A percentile compares a stretch with the other conserved stretches of the same genome.
Conservation (phyloP, 495 filamentous ascomycete genomes). For the Rostrohypoxylon terebratum region DNA sequence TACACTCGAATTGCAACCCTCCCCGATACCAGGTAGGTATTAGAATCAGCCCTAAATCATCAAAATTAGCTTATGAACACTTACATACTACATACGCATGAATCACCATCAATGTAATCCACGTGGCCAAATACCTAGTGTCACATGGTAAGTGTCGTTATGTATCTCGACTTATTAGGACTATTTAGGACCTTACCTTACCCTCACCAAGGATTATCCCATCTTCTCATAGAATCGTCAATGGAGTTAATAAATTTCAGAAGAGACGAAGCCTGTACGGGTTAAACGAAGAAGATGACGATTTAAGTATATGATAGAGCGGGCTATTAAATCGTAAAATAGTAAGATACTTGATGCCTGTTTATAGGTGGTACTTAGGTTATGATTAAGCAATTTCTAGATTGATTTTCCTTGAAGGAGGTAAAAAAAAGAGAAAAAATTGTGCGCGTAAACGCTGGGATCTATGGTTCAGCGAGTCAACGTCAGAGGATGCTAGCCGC, state of each 20-base stretch:
- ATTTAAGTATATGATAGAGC: neutral
- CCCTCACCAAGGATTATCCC: neutral
- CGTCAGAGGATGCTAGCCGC: conserved; percentile 23
- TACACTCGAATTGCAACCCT: conserved; percentile 2
- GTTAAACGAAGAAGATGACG: neutral
- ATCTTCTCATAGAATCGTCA: too few relatives aligned
- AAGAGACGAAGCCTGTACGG: neutral
- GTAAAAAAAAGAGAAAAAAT: neutral
- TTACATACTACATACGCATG: neutral
- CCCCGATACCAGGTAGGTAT: too few relatives aligned
- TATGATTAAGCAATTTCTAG: too few relatives aligned
- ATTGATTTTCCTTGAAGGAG: neutral
- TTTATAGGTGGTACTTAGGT: too few relatives aligned
- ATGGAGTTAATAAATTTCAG: neutral
- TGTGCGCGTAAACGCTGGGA: conserved; percentile 17
- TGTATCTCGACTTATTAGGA: conserved; percentile 3
- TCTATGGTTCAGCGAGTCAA: conserved; percentile 27
- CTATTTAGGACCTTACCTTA: too few relatives aligned
- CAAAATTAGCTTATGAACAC: conserved; percentile 18
- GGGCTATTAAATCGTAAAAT: neutral
- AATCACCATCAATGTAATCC: conserved; percentile 23
- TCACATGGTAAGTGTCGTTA: conserved; percentile 22
- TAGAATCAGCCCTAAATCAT: conserved; percentile 42
- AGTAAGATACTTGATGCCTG: too few relatives aligned
- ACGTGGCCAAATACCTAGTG: conserved; percentile 39